Base-by-base conservation (phyloP, 1,284 basidiomycete species). In the Ganoderma lingzhi region DNA sequence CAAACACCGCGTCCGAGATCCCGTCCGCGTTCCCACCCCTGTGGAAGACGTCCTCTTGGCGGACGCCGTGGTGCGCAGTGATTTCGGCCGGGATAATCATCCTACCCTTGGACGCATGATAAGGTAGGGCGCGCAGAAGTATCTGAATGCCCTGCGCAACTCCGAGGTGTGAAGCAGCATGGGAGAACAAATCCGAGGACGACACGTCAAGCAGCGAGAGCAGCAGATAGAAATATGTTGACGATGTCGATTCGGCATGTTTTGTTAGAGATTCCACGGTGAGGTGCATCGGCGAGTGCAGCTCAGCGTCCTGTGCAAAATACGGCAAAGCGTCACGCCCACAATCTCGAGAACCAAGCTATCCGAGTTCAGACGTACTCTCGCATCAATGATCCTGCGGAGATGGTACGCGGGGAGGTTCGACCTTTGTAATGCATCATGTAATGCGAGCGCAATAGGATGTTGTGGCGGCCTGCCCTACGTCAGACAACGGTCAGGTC, bases 51-150 rank as follows among this genome's bases (percentile, higher is more conserved):
- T 96, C 93, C 79, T 98, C 96, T 78, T 97, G 95, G 60, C 88
- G 89, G 14, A 98, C 91, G 9, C 89, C 87, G 76, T 96, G 91
- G 71, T 88, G 90, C 55, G 92, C 90, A 12, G 92, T 92, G 61
- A 97, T 88, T 76, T 97, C 96, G 15, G 91, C 87, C 2, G 97
- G 97, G 51, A 98, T 89, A 37, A 94, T 88, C 81, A 96, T 88
- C 71, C 88, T 85, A 42, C 93, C 88, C 65, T 91, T 89, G 48
- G 88, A 87, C 12, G 90, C 89, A 75, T 96, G 91, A 74, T 89
- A 91, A 6, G 95, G 93, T 32, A 96, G 82, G 10, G 88, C 91
- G 44, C 94, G 91, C 62, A 97, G 84, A 62, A 96, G 85, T 2
- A 90, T 93, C 68, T 88, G 74, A 73, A 95, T 81, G 74, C 90